Evolutionary conservation across 345 rosid species (phyloP).

Genomic region (Garcia nutans): DNA sequence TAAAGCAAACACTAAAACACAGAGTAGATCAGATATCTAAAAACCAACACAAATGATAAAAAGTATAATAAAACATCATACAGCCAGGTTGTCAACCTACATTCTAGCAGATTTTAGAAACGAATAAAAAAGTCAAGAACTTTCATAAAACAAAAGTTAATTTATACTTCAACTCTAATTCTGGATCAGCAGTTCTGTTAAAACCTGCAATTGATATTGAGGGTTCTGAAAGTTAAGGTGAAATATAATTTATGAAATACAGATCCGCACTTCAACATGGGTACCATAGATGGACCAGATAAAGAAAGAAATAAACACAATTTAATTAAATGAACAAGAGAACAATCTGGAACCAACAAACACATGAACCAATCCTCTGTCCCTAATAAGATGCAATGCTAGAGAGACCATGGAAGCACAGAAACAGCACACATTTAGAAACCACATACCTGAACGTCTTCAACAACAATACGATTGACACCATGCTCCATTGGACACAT

Average conservation of each 20-base stretch:
- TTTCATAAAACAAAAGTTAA: background rate
- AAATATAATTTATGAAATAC: background rate
- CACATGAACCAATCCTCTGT: background rate
- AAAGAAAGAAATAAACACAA: background rate
- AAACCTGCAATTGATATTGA: background rate
- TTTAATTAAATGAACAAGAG: background rate
- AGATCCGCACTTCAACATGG: background rate
- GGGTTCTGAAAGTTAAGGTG: background rate
- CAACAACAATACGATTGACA: slow-evolving; percentile 91
- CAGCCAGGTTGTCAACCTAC: background rate
- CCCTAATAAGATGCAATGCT: background rate
- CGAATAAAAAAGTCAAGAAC: background rate
- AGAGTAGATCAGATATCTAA: background rate
- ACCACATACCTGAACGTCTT: slow-evolving; percentile 85
- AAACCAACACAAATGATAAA: background rate
- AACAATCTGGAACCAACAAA: background rate
- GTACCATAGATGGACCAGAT: background rate
- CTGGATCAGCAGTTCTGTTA: background rate
- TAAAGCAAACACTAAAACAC: background rate
- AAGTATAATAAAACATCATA: background rate
- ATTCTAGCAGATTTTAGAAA: background rate
- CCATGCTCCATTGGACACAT: slow-evolving; percentile 99
- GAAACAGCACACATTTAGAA: background rate
- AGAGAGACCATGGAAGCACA: slow-evolving; percentile 1
- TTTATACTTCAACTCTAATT: background rate